Conservation (phyloP, 139 green algal species). For the Pseudopediastrum boryanum region DNA sequence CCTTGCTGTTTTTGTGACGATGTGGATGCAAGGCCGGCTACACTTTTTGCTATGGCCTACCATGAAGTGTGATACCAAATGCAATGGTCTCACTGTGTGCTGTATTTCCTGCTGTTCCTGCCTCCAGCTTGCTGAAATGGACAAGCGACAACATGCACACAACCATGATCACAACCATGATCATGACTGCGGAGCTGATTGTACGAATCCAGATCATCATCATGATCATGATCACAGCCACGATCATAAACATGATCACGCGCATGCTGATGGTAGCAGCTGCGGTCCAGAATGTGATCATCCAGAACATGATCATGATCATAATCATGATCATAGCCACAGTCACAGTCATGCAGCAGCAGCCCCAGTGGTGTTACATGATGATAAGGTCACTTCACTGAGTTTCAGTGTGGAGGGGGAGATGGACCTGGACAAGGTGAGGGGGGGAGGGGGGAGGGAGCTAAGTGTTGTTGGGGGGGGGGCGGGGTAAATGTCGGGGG, state of each 20-base stretch:
- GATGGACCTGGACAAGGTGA: slow-evolving; percentile 94
- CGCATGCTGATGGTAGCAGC: neutral
- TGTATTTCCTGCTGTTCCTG: neutral
- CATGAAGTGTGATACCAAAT: neutral
- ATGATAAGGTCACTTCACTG: slow-evolving; percentile 61
- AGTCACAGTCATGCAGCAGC: slow-evolving; percentile 9
- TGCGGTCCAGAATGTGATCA: no score
- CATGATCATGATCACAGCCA: neutral
- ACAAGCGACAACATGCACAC: slow-evolving; percentile 20
- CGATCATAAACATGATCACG: slow-evolving; percentile 11
- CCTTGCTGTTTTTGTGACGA: no score
- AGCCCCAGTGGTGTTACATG: slow-evolving; percentile 6
- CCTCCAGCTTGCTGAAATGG: slow-evolving; percentile 3
- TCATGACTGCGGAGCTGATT: neutral
- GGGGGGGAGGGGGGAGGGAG: no score
- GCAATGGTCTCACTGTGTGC: neutral
- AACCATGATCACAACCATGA: slow-evolving; percentile 37
- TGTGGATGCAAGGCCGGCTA: no score
- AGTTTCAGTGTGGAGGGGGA: slow-evolving; percentile 85
- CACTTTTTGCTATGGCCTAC: no score
- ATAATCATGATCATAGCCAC: slow-evolving; percentile 36
- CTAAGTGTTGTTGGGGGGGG: no score
- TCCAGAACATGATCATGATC: no score
- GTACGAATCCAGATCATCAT: neutral
- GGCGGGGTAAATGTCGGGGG: no score